These are phyloP conservation scores for Inga laurina DNA, from an alignment of 306 rosid species.

Conservation along the genomic window DNA sequence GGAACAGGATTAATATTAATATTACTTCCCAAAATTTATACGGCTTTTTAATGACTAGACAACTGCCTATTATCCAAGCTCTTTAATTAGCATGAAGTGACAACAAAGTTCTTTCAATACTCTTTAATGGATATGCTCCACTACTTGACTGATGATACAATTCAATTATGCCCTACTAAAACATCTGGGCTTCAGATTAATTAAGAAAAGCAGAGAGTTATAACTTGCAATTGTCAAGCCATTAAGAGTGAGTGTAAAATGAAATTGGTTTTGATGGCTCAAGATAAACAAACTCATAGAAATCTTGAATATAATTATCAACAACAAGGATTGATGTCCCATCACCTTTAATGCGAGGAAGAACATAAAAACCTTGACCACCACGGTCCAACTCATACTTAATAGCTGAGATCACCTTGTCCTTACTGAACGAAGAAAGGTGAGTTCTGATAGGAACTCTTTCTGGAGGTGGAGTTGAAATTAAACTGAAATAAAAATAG, in stretches of 20 bases:
- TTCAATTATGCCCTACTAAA: not conserved
- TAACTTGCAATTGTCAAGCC: not conserved
- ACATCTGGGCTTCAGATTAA: not conserved
- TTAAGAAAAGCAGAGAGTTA: not conserved
- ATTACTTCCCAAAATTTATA: not conserved
- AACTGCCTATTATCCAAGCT: not conserved
- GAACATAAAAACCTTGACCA: slow-evolving; percentile 92
- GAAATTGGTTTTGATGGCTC: not conserved
- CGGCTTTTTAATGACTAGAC: not conserved
- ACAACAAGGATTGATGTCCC: slow-evolving; percentile 7
- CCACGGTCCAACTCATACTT: slow-evolving; percentile 82
- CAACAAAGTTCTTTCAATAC: not conserved
- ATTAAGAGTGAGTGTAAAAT: not conserved
- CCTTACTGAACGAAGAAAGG: slow-evolving; percentile 76
- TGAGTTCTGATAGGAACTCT: slow-evolving; percentile 91
- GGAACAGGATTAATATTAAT: not conserved
- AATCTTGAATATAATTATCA: not conserved
- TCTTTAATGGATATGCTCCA: not conserved
- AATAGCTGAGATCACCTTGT: slow-evolving; percentile 71
- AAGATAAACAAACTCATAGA: not conserved
- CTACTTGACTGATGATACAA: not conserved
- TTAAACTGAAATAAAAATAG: slow-evolving; percentile 67
- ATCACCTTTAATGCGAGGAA: slow-evolving; percentile 94
- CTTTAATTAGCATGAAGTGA: not conserved
- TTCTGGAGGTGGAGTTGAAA: slow-evolving; percentile 97